phyloP scores from a whole-genome alignment of 805 yeast species.

The Wickerhamomyces bisporus region DNA sequence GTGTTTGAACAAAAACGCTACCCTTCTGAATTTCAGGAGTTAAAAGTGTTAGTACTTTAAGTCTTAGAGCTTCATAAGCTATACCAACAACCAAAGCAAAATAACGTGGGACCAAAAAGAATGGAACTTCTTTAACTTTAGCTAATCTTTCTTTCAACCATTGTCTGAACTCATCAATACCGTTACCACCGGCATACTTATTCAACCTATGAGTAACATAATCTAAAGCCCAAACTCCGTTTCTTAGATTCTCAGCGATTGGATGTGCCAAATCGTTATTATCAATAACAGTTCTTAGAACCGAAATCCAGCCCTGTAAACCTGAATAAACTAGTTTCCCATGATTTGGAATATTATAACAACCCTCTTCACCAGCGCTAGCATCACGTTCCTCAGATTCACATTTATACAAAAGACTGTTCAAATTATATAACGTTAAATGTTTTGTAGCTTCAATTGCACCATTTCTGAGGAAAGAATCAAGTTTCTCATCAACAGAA shows the following conservation, averaged over 20 bases:
- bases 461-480: slow-evolving; percentile 63
- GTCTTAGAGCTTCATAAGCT: slow-evolving; percentile 78
- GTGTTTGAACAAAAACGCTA: slow-evolving; percentile 70
- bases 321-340: slow-evolving; percentile 86
- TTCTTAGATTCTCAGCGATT: slow-evolving; percentile 69
- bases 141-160: slow-evolving; percentile 70
- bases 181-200: slow-evolving; percentile 42
- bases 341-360: slow-evolving; percentile 65
- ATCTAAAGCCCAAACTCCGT: slow-evolving; percentile 88
- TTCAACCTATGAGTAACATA: slow-evolving; percentile 58
- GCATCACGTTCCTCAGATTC: slow-evolving; percentile 87
- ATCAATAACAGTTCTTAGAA: slow-evolving; percentile 54
- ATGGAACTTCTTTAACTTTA: slow-evolving; percentile 63
- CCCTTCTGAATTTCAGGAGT: slow-evolving; percentile 49
- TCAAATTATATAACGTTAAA: slow-evolving; percentile 63
- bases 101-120: slow-evolving; percentile 78
- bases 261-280: slow-evolving; percentile 82
- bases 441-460: slow-evolving; percentile 67
- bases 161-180: slow-evolving; percentile 48
- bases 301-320: slow-evolving; percentile 85
- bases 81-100: slow-evolving; percentile 79
- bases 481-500: slow-evolving; percentile 60
- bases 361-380: slow-evolving; percentile 66
- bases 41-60: slow-evolving; percentile 56
- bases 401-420: slow-evolving; percentile 68